Conservation (phyloP, 2,329 filamentous ascomycete species). For the Seiridium cupressi region DNA sequence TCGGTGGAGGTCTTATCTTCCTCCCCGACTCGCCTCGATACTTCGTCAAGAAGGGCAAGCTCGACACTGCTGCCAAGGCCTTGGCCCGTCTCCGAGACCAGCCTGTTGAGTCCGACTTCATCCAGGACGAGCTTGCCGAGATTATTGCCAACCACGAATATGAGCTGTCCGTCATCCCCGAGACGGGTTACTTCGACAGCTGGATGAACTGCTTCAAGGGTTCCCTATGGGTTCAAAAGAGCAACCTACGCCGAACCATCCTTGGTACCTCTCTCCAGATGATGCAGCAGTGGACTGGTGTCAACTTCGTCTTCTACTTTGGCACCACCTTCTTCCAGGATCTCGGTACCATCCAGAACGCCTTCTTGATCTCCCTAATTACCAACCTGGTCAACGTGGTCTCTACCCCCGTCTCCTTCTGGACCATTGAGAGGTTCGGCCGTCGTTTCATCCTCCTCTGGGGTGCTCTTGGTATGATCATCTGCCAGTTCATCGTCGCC, state of each 20-base stretch:
- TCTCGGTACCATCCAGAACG: slow-evolving; percentile 62
- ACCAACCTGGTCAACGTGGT: slow-evolving; percentile 75
- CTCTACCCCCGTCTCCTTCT: slow-evolving; percentile 73
- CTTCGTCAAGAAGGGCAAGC: slow-evolving; percentile 75
- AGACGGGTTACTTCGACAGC: slow-evolving; percentile 60
- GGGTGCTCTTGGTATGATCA: slow-evolving; percentile 68
- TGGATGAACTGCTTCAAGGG: slow-evolving; percentile 71
- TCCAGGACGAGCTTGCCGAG: slow-evolving; percentile 78
- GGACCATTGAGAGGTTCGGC: slow-evolving; percentile 66
- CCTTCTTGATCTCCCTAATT: slow-evolving; percentile 71
- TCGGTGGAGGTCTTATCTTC: slow-evolving; percentile 68
- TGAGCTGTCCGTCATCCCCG: slow-evolving; percentile 68
- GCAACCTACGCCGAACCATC: slow-evolving; percentile 65
- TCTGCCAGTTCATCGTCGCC: slow-evolving; percentile 69
- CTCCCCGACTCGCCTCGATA: slow-evolving; percentile 85
- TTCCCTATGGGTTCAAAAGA: slow-evolving; percentile 59
- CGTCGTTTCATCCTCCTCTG: slow-evolving; percentile 67
- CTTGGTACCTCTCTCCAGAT: slow-evolving; percentile 31
- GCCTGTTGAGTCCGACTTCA: slow-evolving; percentile 67
- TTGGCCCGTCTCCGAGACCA: slow-evolving; percentile 74
- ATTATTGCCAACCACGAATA: slow-evolving; percentile 89
- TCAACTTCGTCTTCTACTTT: slow-evolving; percentile 76
- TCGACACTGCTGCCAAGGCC: slow-evolving; percentile 60
- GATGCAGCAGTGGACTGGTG: slow-evolving; percentile 43
- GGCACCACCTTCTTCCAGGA: slow-evolving; percentile 70